Percentiles rank a stretch among this genome's conserved stretches.
These are phyloP conservation scores for Linderniella brevidens DNA, from an alignment of 257 asterid genomes.

Conservation along the genomic window DNA sequence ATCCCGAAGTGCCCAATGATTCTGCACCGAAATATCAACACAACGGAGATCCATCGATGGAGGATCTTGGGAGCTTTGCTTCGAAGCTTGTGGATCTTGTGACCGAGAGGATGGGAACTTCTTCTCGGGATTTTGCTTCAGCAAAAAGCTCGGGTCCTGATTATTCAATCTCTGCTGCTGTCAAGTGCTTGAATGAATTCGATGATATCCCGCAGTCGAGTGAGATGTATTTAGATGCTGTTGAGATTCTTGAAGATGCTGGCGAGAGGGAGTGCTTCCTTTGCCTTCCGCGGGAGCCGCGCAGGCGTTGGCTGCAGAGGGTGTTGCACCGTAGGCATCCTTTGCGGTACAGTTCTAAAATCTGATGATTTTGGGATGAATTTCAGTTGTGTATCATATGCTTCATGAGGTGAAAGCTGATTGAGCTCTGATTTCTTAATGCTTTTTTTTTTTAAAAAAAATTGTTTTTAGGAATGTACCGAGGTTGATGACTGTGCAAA, in stretches of 20 bases:
- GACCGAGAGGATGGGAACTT: conserved; percentile 21
- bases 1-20: conserved; percentile 21
- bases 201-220: conserved; percentile 71
- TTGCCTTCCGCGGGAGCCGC: conserved; percentile 74
- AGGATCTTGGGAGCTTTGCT: conserved; percentile 28
- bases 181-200: conserved; percentile 67
- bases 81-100: conserved; percentile 52
- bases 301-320: conserved; percentile 93
- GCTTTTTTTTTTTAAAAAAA: no score
- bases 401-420: no score
- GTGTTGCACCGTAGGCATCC: conserved; percentile 56
- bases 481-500: no score
- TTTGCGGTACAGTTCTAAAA: conserved; percentile 34
- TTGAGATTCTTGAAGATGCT: conserved; percentile 58
- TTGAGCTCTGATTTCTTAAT: no score
- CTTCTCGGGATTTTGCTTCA: conserved; percentile 9
- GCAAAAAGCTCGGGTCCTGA: conserved; percentile 20
- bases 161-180: conserved; percentile 49
- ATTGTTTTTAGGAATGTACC: no score
- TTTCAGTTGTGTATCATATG: no score
- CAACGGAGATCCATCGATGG: conserved; percentile 50
- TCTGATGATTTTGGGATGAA: conserved; percentile 6
- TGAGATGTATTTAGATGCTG: conserved; percentile 82
- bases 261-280: conserved; percentile 73
- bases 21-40: conserved; percentile 15